Evolutionary conservation across 2,329 filamentous ascomycete species (phyloP), one percentile per base, ranked within the genome.

Genomic region (Aspergillus carbonarius): DNA sequence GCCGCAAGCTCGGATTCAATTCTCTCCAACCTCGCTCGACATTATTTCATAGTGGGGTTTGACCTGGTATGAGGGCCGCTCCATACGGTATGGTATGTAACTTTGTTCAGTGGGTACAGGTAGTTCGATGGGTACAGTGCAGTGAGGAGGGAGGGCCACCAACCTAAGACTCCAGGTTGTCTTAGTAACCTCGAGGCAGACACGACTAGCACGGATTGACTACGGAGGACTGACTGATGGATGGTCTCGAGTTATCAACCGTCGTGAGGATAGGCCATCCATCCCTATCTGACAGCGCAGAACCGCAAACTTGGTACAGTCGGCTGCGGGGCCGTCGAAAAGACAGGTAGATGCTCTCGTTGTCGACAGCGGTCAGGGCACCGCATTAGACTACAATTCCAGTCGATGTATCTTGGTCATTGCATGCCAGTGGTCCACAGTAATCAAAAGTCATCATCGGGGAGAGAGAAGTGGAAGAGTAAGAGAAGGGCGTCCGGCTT

Each of bases 301-400:
- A 62, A 62, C 60, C 60, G 56, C 60, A 67, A 67, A 63, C 58
- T 63, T 64, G 60, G 65, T 64, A 56, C 35, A 50, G 54, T 55
- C 62, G 60, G 67, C 50, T 67, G 67, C 64, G 66, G 67, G 66
- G 64, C 63, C 59, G 60, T 55, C 54, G 54, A 57, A 39, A 55
- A 27, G 17, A 42, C 30, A 48, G 39, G 34, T 50, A 50, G 50
- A 42, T 32, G 13, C 23, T 27, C 18, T 53, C 35, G n/a, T 25
- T 42, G 27, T 23, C 40, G 30, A 30, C 34, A 40, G 23, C 32
- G 46, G 27, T 42, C 44, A 50, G n/a, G 18, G 18, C 27, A 30
- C 25, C 8, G 52, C 27, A 20, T 18, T 34, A 30, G 10, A 58
- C 30, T 53, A 54, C 27, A 23, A 54, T 53, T 53, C 2, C 49